Conservation (phyloP, 2,329 filamentous ascomycete species). For the Botrytis fragariae region DNA sequence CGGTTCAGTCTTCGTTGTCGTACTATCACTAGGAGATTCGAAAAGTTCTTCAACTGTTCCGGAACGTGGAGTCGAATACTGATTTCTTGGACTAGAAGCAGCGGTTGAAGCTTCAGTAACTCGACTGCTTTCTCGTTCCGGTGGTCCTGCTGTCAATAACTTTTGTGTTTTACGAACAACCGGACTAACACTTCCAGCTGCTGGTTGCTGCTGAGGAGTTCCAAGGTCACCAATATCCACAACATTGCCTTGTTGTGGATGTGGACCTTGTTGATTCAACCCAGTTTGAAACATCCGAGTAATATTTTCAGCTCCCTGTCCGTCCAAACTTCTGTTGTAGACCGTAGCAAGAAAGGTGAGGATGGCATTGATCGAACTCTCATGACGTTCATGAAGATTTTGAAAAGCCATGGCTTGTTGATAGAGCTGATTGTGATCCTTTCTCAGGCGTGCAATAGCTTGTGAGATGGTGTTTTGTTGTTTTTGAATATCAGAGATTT, state of each 20-base stretch:
- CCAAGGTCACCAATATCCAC: constrained; percentile 60
- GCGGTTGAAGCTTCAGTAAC: constrained; percentile 28
- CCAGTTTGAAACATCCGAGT: constrained; percentile 80
- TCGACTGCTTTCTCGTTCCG: constrained; percentile 3
- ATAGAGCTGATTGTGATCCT: constrained; percentile 84
- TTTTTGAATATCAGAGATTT: constrained; percentile 77
- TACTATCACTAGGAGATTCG: constrained; percentile 49
- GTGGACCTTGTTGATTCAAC: constrained; percentile 58
- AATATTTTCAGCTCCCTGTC: constrained; percentile 74
- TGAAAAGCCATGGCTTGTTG: constrained; percentile 88
- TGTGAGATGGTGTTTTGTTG: constrained; percentile 84
- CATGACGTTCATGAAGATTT: constrained; percentile 89
- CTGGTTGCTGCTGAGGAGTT: constrained; percentile 29
- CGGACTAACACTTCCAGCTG: constrained; percentile 33
- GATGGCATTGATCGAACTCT: constrained; percentile 98
- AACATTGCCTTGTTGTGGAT: constrained; percentile 52
- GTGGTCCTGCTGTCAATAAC: constrained; percentile 38
- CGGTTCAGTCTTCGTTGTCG: constrained; percentile 55
- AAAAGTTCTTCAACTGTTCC: constrained; percentile 60
- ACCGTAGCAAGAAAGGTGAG: constrained; percentile 95
- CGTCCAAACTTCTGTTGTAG: constrained; percentile 89
- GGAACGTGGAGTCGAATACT: constrained; percentile 42
- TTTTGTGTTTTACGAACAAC: constrained; percentile 33
- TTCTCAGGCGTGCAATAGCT: constrained; percentile 75
- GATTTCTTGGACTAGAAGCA: constrained; percentile 34